phyloP scores from a whole-genome alignment of 306 rosid species.

The Gastrolobium bilobum region DNA sequence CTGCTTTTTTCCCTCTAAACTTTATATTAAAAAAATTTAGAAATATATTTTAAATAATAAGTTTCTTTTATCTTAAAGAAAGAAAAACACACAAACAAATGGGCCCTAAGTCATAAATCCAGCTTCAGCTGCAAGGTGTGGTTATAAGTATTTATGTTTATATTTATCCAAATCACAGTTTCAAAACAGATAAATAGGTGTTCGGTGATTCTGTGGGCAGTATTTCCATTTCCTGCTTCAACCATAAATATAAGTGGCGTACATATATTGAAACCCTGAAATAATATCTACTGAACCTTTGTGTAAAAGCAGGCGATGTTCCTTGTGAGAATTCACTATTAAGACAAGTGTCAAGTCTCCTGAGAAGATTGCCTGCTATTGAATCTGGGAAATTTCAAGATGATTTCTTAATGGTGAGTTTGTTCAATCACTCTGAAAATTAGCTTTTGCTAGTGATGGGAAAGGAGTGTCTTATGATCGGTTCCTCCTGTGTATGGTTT shows the following conservation, averaged over 20 bases:
- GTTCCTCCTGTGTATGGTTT: slow-evolving; percentile 13
- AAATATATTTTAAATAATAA: too few species aligned
- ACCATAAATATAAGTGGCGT: not conserved
- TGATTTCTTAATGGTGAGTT: slow-evolving; percentile 93
- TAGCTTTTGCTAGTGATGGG: slow-evolving; percentile 29
- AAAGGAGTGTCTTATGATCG: not conserved
- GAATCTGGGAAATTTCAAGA: slow-evolving; percentile 93
- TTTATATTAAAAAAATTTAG: too few species aligned
- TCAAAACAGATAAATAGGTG: slow-evolving; percentile 15
- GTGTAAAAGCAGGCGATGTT: slow-evolving; percentile 70
- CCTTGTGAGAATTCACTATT: slow-evolving; percentile 88
- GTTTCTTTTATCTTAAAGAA: too few species aligned
- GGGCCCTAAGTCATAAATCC: not conserved
- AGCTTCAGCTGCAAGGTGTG: not conserved
- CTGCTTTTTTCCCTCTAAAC: not conserved
- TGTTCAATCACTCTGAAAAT: slow-evolving; percentile 29
- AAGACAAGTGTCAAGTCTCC: slow-evolving; percentile 93
- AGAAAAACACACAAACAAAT: too few species aligned
- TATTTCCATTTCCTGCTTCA: slow-evolving; percentile 47
- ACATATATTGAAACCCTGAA: slow-evolving; percentile 31
- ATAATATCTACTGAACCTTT: slow-evolving; percentile 5
- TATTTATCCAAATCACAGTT: slow-evolving; percentile 20
- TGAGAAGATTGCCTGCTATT: slow-evolving; percentile 90
- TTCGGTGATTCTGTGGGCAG: slow-evolving; percentile 10
- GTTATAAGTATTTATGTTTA: not conserved